phyloP scores from a whole-genome alignment of 2,329 filamentous ascomycete species.

The Clonostachys byssicola region DNA sequence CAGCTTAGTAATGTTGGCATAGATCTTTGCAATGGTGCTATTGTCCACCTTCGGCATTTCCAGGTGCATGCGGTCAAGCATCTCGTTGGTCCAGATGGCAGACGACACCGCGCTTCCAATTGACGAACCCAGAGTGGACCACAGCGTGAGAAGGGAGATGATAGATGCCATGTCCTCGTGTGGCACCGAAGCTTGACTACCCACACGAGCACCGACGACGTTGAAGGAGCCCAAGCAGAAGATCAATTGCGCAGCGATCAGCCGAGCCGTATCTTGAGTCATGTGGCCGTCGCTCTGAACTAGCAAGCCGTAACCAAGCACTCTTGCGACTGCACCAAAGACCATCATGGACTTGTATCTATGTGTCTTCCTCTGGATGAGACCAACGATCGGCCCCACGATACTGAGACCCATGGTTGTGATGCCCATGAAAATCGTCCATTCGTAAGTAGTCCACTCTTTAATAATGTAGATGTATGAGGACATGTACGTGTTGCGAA shows the following conservation, averaged over 20 bases:
- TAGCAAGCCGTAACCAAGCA: slow-evolving; percentile 29
- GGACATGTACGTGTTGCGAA: slow-evolving; percentile 28
- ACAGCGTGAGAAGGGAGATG: slow-evolving; percentile 30
- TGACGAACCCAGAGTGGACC: slow-evolving; percentile 29
- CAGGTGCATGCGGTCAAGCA: slow-evolving; percentile 20
- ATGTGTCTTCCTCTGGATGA: slow-evolving; percentile 27
- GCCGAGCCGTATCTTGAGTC: slow-evolving; percentile 23
- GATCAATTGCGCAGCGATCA: slow-evolving; percentile 28
- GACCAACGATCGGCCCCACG: slow-evolving; percentile 25
- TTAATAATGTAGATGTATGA: slow-evolving; percentile 34
- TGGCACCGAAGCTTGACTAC: slow-evolving; percentile 31
- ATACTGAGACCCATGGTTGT: slow-evolving; percentile 31
- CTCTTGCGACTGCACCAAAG: slow-evolving; percentile 24
- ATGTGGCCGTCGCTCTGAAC: slow-evolving; percentile 18
- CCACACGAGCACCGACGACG: slow-evolving; percentile 32
- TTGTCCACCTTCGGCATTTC: slow-evolving; percentile 18
- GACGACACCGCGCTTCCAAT: slow-evolving; percentile 31
- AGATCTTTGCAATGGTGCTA: slow-evolving; percentile 18
- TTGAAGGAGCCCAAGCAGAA: slow-evolving; percentile 28
- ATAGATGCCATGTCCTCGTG: slow-evolving; percentile 33
- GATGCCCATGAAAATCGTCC: slow-evolving; percentile 32
- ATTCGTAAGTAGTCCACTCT: slow-evolving; percentile 32
- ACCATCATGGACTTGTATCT: slow-evolving; percentile 35
- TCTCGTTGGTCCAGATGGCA: slow-evolving; percentile 31
- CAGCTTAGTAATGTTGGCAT: slow-evolving; percentile 25